Conservation (phyloP, 169 alveolate species). For the Cryptosporidium canis region DNA sequence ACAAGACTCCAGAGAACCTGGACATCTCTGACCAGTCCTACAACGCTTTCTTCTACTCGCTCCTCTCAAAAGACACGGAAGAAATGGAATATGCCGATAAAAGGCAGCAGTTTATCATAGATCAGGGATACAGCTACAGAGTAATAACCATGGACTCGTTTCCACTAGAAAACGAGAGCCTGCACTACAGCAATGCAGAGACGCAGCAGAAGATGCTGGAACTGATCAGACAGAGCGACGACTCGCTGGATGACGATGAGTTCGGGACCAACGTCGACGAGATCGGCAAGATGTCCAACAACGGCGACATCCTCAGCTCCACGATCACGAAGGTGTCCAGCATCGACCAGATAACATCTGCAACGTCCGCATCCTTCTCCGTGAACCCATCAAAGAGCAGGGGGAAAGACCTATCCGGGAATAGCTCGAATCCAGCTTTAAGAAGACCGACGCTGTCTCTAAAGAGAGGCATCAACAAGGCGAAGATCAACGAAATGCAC, state of each 20-base stretch:
- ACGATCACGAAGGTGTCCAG: slow-evolving; percentile 38
- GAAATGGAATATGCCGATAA: slow-evolving; percentile 97
- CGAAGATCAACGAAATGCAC: slow-evolving; percentile 65
- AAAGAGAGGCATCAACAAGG: slow-evolving; percentile 6
- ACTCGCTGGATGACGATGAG: slow-evolving; percentile 45
- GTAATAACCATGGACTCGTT: slow-evolving; percentile 59
- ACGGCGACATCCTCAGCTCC: slow-evolving; percentile 30
- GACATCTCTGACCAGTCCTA: slow-evolving; percentile 58
- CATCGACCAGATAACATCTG: slow-evolving; percentile 13
- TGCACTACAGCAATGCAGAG: slow-evolving; percentile 26
- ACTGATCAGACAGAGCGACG: slow-evolving; percentile 48
- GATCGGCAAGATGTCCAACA: not conserved
- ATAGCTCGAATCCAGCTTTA: not conserved
- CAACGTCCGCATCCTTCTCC: not conserved
- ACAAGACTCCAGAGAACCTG: not conserved
- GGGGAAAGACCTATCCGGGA: not conserved
- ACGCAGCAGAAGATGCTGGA: slow-evolving; percentile 38
- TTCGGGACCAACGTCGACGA: slow-evolving; percentile 3
- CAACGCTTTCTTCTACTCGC: slow-evolving; percentile 96
- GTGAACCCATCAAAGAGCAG: not conserved
- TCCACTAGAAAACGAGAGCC: slow-evolving; percentile 44
- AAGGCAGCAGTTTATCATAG: slow-evolving; percentile 96
- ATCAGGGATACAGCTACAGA: slow-evolving; percentile 88
- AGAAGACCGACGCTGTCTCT: slow-evolving; percentile 43
- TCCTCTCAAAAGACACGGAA: slow-evolving; percentile 96